These are phyloP conservation scores for Asterophora parasitica DNA, from an alignment of 768 basidiomycete genomes.

Conservation along the genomic window DNA sequence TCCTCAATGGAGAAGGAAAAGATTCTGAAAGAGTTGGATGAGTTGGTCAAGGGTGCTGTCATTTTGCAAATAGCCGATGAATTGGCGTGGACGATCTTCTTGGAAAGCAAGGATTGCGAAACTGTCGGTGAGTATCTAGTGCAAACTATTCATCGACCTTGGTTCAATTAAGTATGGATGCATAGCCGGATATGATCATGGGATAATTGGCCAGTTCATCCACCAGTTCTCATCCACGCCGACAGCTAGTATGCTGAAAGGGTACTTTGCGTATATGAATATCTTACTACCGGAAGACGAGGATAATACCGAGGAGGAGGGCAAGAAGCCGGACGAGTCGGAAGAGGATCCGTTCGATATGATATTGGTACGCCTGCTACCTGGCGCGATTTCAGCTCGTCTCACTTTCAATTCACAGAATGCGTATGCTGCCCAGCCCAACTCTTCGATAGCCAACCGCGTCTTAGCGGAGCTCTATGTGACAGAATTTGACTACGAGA, in stretches of 20 bases:
- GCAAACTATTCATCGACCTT: conserved; percentile 3
- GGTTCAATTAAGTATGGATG: neutral
- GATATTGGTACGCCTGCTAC: conserved; percentile 50
- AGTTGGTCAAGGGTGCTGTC: conserved; percentile 69
- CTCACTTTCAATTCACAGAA: conserved; percentile 36
- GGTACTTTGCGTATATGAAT: conserved; percentile 63
- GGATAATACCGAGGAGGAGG: conserved; percentile 39
- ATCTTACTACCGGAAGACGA: conserved; percentile 32
- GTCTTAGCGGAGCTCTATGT: conserved; percentile 64
- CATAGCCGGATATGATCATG: conserved; percentile 58
- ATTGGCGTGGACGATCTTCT: conserved; percentile 71
- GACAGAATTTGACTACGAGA: conserved; percentile 67
- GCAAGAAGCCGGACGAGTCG: conserved; percentile 24
- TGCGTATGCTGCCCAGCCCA: conserved; percentile 41
- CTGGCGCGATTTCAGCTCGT: conserved; percentile 1
- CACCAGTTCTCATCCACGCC: conserved; percentile 57
- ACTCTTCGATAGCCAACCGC: conserved; percentile 64
- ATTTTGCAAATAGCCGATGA: conserved; percentile 75
- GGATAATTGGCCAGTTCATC: conserved; percentile 55
- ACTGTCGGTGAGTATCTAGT: conserved; percentile 48
- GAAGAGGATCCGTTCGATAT: conserved; percentile 56
- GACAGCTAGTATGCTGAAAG: conserved; percentile 53
- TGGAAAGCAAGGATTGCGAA: conserved; percentile 71
- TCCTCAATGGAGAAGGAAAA: conserved; percentile 36
- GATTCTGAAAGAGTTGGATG: conserved; percentile 61